Base-by-base conservation (phyloP, 352 stramenopile species). In the Pythium volutum region DNA sequence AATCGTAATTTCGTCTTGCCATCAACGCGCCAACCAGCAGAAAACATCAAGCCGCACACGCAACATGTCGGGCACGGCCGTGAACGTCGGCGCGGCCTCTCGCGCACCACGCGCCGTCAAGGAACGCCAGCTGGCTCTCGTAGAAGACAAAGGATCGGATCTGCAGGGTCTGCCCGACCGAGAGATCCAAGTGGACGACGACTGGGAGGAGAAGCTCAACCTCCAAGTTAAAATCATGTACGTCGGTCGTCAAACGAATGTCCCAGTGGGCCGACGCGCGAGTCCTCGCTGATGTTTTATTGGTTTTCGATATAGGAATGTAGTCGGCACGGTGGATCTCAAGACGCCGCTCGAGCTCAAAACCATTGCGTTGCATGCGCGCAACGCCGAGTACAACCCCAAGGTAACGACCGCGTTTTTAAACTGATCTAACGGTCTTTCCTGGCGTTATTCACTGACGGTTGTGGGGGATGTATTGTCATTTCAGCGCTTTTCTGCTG, bases 311-410 rank as follows among this genome's bases (percentile, higher is more conserved):
- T 55, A 31, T 64, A 96, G 88, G 76, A 99, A 98, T 59, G 81
- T 98, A 26, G 93, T 98, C n/a, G 84, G 88, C 5, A 98, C 93
- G 0, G 93, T 98, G 36, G 97, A 99, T 71, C 71, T 99, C 15
- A 95, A 97, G 54, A 95, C 92, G 29, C 82, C 79, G 31, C 76
- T 99, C 20, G 96, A 99, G 69, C 84, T 99, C 23, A 98, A 98
- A 74, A 97, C 91, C 47, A 98, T 99, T 59, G 95, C 97, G 34
- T 73, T 98, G 22, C 93, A 98, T 61, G 96, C 96, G 45, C 89
- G 97, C 18, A 99, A 99, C 65, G 98, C 97, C 8, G 98, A 99
- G 79, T 99, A 99, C 76, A 99, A 99, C 76, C 97, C 98, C 12
- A 97, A 97, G 80, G 88, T 96, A 48, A 10, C 36, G 14, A 43